Base-by-base conservation (phyloP, 768 basidiomycete species). In the Lentinula boryana region DNA sequence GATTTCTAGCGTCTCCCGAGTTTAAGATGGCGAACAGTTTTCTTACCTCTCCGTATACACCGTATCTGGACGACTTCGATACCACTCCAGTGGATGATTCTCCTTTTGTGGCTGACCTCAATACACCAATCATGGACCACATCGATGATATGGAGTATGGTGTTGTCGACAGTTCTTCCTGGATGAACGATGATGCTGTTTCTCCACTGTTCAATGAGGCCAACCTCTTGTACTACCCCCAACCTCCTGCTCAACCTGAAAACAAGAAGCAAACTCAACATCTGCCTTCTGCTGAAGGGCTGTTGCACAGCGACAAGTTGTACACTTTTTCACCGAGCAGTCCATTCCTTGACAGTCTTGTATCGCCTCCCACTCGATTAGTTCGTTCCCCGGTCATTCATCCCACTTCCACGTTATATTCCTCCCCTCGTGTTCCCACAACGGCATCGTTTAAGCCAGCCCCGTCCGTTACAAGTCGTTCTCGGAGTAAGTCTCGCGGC, bases 311-410 rank as follows among this genome's bases (percentile, higher is more conserved):
- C 10, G 27, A 43, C 10, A 60, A 60, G 41, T 64, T 85, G 63
- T 81, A 81, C 66, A 72, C 67, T 4, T 73, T 87, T 65, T 81
- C 85, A 4, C 85, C 85, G 0, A 70, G 68, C 40, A 80, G 82
- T 5, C 84, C 84, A 0, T 63, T 74, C 32, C 69, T 86, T 53
- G 77, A 84, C 60, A 63, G 71, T 50, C 51, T 76, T 67, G 41
- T 65, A 18, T 67, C 72, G 3, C 56, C 75, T 27, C 67, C 74
- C n/a, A 49, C 32, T 27, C 44, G 23, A 23, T 27, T 23, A 1
- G 15, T 23, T n/a, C 55, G 23, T 10, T 43, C 55, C 27, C 55
- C 55, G 13, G 40, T 16, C 23, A 12, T 27, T 38, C 38, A 27
- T 23, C 13, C 55, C 10, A 13, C 36, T 23, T 27, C 18, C 2